phyloP scores from a whole-genome alignment of 495 filamentous ascomycete genomes.

The Oleoguttula mirabilis region DNA sequence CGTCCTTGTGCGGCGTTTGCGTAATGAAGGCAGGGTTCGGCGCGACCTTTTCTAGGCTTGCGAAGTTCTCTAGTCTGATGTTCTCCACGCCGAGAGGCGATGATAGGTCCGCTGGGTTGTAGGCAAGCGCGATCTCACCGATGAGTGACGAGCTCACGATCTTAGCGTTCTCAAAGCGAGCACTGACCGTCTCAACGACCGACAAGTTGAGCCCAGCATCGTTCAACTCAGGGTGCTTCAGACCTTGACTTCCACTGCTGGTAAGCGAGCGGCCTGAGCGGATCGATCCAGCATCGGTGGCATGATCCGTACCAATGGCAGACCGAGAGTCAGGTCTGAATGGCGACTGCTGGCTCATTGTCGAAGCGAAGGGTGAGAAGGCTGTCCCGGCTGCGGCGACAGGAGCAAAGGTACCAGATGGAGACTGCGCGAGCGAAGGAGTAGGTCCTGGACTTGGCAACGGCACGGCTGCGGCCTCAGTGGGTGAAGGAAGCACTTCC shows the following conservation, averaged over 20 bases:
- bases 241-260: conserved; percentile 39
- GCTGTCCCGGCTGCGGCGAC: not conserved
- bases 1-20: conserved; percentile 55
- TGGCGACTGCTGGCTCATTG: conserved; percentile 1
- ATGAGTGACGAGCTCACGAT: conserved; percentile 61
- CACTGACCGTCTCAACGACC: conserved; percentile 80
- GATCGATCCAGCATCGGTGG: conserved; percentile 83
- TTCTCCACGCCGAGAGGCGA: conserved; percentile 44
- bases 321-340: conserved; percentile 16
- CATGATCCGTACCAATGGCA: conserved; percentile 30
- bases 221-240: conserved; percentile 72
- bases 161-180: conserved; percentile 63
- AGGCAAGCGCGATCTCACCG: conserved; percentile 83
- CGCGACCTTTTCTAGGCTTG: conserved; percentile 82
- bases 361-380: conserved; percentile 12
- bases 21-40: conserved; percentile 84
- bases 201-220: conserved; percentile 78
- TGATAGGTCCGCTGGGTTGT: conserved; percentile 50
- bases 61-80: conserved; percentile 83
- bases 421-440: not conserved
- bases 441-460: not conserved
- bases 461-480: too few relatives aligned
- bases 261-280: conserved; percentile 74
- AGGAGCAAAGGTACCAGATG: not conserved
- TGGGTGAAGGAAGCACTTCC: too few relatives aligned